These are phyloP conservation scores for Phaeoacremonium minimum DNA, from an alignment of 2,329 filamentous ascomycete species.

Conservation along the genomic window DNA sequence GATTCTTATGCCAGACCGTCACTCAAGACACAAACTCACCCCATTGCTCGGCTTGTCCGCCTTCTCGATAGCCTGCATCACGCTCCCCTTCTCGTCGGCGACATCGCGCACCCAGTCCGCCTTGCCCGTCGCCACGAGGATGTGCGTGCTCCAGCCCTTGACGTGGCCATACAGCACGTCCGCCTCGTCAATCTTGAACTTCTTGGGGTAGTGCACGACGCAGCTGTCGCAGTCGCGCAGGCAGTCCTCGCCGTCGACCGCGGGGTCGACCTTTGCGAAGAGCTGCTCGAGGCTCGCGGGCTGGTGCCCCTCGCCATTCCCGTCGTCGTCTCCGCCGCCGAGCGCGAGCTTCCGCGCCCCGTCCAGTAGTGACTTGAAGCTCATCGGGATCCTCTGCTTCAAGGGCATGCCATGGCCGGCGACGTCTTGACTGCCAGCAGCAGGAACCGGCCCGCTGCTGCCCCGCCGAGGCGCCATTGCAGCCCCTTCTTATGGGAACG, in stretches of 20 bases:
- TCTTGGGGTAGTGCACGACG: conserved; percentile 68
- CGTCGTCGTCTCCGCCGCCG: conserved; percentile 16
- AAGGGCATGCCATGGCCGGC: too few relatives aligned
- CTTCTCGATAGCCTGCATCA: conserved; percentile 71
- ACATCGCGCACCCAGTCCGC: conserved; percentile 91
- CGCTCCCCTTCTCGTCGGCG: conserved; percentile 77
- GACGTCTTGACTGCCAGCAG: too few relatives aligned
- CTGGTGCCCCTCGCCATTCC: conserved; percentile 14
- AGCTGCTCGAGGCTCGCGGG: conserved; percentile 39
- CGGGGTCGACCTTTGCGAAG: conserved; percentile 72
- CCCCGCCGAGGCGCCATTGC: too few relatives aligned
- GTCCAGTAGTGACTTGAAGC: conserved; percentile 33
- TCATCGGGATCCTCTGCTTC: conserved; percentile 34
- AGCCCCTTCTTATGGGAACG: too few relatives aligned
- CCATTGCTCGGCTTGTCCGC: conserved; percentile 61
- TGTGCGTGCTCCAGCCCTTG: conserved; percentile 82
- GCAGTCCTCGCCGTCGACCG: conserved; percentile 83
- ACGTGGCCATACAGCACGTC: conserved; percentile 82
- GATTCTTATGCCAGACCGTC: too few relatives aligned
- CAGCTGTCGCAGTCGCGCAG: conserved; percentile 82
- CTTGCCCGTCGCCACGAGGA: conserved; percentile 93
- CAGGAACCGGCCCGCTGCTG: too few relatives aligned
- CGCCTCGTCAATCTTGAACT: conserved; percentile 68
- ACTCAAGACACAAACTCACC: conserved; percentile 50
- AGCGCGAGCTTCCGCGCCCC: conserved; percentile 28